phyloP scores from a whole-genome alignment of 164 flowering plant genomes.

The Berberis thunbergii region DNA sequence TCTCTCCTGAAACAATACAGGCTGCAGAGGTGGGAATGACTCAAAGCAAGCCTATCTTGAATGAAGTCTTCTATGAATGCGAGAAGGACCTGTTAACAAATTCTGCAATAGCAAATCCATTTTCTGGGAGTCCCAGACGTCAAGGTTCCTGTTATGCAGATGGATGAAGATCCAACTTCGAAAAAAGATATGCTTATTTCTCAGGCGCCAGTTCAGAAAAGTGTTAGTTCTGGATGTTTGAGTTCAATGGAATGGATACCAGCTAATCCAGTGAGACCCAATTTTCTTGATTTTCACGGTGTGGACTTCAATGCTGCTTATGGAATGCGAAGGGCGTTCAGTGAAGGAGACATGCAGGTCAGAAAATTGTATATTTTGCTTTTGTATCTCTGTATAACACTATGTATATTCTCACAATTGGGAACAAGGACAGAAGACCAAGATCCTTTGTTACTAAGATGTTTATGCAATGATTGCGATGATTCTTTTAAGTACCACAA shows the following conservation, averaged over 20 bases:
- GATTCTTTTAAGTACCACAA: too few relatives aligned
- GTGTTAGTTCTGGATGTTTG: slow-evolving; percentile 66
- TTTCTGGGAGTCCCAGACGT: slow-evolving; percentile 38
- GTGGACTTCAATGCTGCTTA: slow-evolving; percentile 54
- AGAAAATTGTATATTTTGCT: slow-evolving; percentile 3
- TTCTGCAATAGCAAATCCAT: slow-evolving; percentile 37
- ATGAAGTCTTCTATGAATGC: slow-evolving; percentile 70
- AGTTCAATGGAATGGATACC: slow-evolving; percentile 58
- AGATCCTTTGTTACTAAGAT: too few relatives aligned
- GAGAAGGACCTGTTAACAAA: slow-evolving; percentile 67
- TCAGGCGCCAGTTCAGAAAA: slow-evolving; percentile 40
- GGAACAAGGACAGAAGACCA: too few relatives aligned
- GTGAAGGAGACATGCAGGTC: slow-evolving; percentile 99
- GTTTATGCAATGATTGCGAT: too few relatives aligned
- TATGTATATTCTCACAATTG: neutral
- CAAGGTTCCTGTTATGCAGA: slow-evolving; percentile 27
- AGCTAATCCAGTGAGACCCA: slow-evolving; percentile 36
- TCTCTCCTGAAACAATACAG: slow-evolving; percentile 46
- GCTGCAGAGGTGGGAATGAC: slow-evolving; percentile 41
- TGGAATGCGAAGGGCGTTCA: slow-evolving; percentile 90
- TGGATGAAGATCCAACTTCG: slow-evolving; percentile 24
- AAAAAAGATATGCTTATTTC: slow-evolving; percentile 18
- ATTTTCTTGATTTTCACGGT: slow-evolving; percentile 52
- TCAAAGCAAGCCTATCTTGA: slow-evolving; percentile 47
- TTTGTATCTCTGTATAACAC: neutral